Evolutionary conservation across 108 stramenopile genomes (phyloP).

Genomic region (Fistulifera solaris): DNA sequence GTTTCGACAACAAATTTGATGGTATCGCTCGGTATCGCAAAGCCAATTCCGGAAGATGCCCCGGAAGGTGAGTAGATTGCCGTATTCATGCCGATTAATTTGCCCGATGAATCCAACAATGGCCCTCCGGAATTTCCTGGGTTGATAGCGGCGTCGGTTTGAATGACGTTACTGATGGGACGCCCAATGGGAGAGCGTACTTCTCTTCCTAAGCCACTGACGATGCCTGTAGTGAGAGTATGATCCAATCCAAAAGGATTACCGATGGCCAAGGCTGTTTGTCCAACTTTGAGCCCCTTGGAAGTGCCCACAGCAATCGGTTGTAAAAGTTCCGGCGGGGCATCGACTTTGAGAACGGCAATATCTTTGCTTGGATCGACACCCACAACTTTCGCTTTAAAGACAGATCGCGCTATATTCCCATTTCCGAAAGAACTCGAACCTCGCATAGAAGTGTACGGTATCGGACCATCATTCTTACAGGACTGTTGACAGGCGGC

Average conservation of each 20-base stretch:
- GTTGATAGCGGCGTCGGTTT: constrained; percentile 87
- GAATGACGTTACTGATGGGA: constrained; percentile 94
- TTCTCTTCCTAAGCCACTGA: constrained; percentile 70
- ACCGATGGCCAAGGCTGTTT: constrained; percentile 78
- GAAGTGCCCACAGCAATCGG: constrained; percentile 59
- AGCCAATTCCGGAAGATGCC: constrained; percentile 86
- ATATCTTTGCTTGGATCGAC: constrained; percentile 91
- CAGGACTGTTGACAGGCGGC: constrained; percentile 1
- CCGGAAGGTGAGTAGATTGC: constrained; percentile 87
- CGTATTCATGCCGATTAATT: constrained; percentile 91
- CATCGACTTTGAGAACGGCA: constrained; percentile 85
- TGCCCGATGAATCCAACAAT: constrained; percentile 63
- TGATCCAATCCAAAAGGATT: constrained; percentile 96
- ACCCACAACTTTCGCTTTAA: constrained; percentile 44
- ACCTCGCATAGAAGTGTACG: constrained; percentile 20
- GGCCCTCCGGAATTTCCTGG: constrained; percentile 83
- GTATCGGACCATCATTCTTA: constrained; percentile 9
- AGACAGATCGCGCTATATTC: too few relatives aligned
- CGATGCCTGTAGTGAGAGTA: constrained; percentile 68
- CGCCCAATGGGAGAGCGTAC: constrained; percentile 78
- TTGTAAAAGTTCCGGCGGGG: constrained; percentile 33
- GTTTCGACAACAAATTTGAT: constrained; percentile 65
- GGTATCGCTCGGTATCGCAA: constrained; percentile 91
- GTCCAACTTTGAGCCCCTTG: constrained; percentile 54
- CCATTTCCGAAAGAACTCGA: too few relatives aligned